Percentiles rank a stretch among this genome's conserved stretches.
These are phyloP conservation scores for Thelonectria rubi DNA, from an alignment of 2,329 filamentous ascomycete genomes.

Conservation along the genomic window DNA sequence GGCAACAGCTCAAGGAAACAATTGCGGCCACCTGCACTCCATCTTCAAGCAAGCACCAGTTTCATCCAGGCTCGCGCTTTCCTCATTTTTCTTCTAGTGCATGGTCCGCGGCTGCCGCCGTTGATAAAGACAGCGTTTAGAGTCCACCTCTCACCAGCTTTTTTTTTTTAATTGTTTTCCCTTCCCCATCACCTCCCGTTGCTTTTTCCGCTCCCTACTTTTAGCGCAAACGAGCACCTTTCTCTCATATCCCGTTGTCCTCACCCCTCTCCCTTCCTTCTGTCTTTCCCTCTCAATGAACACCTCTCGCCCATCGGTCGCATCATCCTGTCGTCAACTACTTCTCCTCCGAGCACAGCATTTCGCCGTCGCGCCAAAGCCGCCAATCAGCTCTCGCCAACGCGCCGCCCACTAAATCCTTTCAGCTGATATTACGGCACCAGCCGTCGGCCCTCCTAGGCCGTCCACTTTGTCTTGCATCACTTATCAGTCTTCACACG, in stretches of 20 bases:
- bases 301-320: not conserved
- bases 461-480: slow-evolving; percentile 8
- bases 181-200: not conserved
- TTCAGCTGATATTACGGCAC: slow-evolving; percentile 1
- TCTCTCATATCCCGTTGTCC: not conserved
- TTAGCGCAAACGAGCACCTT: not conserved
- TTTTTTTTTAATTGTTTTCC: not conserved
- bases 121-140: not conserved
- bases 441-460: not conserved
- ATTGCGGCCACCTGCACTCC: no score
- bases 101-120: not conserved
- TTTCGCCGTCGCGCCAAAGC: not conserved
- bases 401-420: not conserved
- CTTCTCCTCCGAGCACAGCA: not conserved
- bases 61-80: no score
- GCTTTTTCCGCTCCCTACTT: not conserved
- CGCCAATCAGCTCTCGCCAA: not conserved
- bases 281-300: not conserved
- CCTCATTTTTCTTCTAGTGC: not conserved
- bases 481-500: slow-evolving; percentile 12
- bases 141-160: not conserved
- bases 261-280: not conserved
- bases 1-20: no score
- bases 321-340: not conserved
- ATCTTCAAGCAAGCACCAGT: no score